Conservation (phyloP, 1,284 basidiomycete species). For the Chiua sp. region DNA sequence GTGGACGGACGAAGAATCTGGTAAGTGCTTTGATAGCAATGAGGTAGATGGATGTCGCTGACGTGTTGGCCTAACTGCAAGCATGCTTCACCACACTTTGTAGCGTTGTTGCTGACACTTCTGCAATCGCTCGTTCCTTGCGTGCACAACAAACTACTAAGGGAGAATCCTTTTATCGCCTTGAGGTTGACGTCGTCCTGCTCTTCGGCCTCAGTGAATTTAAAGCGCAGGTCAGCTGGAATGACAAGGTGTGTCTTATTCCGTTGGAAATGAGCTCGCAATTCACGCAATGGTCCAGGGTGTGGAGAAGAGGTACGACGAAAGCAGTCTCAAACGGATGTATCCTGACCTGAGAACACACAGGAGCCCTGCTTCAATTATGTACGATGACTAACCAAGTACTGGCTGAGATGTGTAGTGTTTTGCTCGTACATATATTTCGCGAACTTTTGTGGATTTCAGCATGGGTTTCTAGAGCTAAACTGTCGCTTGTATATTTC, state of each 20-base stretch:
- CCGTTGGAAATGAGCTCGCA: background rate
- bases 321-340: background rate
- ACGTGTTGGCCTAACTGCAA: background rate
- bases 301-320: conserved; percentile 32
- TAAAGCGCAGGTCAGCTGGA: conserved; percentile 33
- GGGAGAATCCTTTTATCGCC: conserved; percentile 15
- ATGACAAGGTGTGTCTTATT: conserved; percentile 10
- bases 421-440: no score
- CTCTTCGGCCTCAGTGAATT: conserved; percentile 33
- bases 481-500: no score
- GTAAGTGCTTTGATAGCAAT: conserved; percentile 6
- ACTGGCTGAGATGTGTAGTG: no score
- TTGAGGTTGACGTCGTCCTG: conserved; percentile 23
- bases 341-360: background rate
- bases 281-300: conserved; percentile 24
- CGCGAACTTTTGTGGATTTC: no score
- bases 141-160: background rate
- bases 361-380: conserved; percentile 44
- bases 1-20: conserved; percentile 25
- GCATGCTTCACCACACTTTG: conserved; percentile 25
- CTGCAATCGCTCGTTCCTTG: conserved; percentile 5
- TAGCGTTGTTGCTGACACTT: conserved; percentile 16
- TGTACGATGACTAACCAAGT: conserved; percentile 40
- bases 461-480: no score
- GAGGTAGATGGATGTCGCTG: background rate